These are phyloP conservation scores for Pholiota conissans DNA, from an alignment of 768 basidiomycete genomes.

Conservation along the genomic window DNA sequence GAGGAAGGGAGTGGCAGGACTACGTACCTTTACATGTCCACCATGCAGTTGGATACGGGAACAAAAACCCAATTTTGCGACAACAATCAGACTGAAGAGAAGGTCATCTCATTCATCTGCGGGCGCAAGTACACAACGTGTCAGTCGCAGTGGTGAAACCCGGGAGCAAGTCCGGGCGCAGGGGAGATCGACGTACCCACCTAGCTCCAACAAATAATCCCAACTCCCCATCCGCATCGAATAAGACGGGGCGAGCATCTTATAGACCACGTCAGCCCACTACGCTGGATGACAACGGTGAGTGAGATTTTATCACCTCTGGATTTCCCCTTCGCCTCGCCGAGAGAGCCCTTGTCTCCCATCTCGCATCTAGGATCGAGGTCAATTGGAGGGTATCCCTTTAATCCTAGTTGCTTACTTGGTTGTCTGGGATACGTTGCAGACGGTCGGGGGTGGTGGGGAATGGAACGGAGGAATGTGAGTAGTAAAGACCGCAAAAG, in stretches of 20 bases:
- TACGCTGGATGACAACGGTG: too few relatives aligned
- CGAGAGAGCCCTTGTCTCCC: too few relatives aligned
- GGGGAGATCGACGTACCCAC: not conserved
- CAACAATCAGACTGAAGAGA: not conserved
- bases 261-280: too few relatives aligned
- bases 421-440: too few relatives aligned
- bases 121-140: slow-evolving; percentile 1
- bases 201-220: not conserved
- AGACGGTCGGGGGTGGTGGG: slow-evolving; percentile 3
- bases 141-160: slow-evolving; percentile 5
- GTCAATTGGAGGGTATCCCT: too few relatives aligned
- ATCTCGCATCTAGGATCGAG: too few relatives aligned
- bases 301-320: too few relatives aligned
- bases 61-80: not conserved
- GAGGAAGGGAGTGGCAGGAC: slow-evolving; percentile 4
- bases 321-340: too few relatives aligned
- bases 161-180: not conserved
- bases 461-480: slow-evolving; percentile 8
- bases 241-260: not conserved
- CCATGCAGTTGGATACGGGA: not conserved
- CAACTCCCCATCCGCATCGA: not conserved
- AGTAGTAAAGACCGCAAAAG: slow-evolving; percentile 24
- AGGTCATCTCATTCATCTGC: not conserved
- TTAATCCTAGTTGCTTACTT: too few relatives aligned
- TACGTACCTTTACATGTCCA: slow-evolving; percentile 11